Base-by-base conservation (phyloP, 345 rosid species). In the Eucalyptus dawsonii region DNA sequence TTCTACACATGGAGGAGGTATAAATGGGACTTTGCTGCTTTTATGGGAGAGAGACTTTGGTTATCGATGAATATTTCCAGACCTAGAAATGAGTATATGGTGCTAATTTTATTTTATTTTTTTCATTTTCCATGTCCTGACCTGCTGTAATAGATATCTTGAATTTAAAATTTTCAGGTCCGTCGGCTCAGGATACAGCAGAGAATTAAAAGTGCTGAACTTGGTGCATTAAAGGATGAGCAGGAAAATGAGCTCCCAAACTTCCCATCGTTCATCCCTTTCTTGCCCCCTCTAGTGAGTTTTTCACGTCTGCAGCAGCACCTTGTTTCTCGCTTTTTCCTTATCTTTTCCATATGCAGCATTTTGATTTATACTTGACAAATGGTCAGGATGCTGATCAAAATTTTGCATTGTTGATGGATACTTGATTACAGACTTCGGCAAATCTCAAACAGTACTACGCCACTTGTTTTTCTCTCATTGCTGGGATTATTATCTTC, bases 1-100 rank as follows among this genome's bases (percentile, higher is more conserved):
- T 97, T 92, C 93, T 97, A 93, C 99, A 95, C 89, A 97, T 97
- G 99, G 99, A 97, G 91, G 99, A 97, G 97, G 99, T 86, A 53
- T 53, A 86, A 86, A 2, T 22, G 47, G 47, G 85, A 76, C 15
- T 21, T 1, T 76, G 29, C 15, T 40, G 47, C 47, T 76, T 76
- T 76, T 24, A 40, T 40, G 47, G 85, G 85, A 42, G 81, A 54
- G 51, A 87, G 25, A 16, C 88, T 86, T 12, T 34, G 47, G n/a
- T 50, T 29, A 53, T 31, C 13, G 85, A 40, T 76, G 14, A 40
- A 86, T n/a, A 86, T 40, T 50, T 86, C 87, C 42, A 25, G 47
- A 37, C 85, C 21, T 86, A n/a, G 37, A 49, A 8, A 56, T 58
- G 14, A 14, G 47, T 17, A 50, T 34, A 14, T 80, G 69, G n/a